Evolutionary conservation across 768 basidiomycete species (phyloP), one percentile per base, ranked within the genome.

Genomic region (Lactifluus piperatus): DNA sequence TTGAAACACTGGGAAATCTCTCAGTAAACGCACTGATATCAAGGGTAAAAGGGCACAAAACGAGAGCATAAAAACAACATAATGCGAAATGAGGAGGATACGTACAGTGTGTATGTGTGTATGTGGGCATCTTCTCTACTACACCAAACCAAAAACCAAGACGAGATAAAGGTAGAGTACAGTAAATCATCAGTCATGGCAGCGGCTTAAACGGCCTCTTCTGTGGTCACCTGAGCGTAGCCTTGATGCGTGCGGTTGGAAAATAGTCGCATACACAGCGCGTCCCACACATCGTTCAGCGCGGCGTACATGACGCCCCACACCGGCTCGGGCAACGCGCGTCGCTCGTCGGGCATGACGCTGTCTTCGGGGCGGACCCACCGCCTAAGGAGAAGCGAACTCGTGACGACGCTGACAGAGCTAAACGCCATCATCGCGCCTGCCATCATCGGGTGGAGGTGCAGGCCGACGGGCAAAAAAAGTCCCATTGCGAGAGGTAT

Each of bases 381-480:
- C 81, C 86, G 84, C 68, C 81, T 86, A 62, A 99, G 77, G 47
- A 88, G 82, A 69, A 98, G 74, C 59, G 91, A 94, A 60, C 90
- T 93, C 27, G 82, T 83, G 16, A 99, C 95, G 52, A 99, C 97
- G 64, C 91, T 94, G 37, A 98, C 95, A 65, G 88, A 91, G 34
- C 91, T 94, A 71, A 93, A 94, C 26, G 97, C 97, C 97, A 99
- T 99, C 27, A 94, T 94, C 3, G 87, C 92, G n/a, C 92, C 95
- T 0, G 97, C 93, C 75, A 94, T 83, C 95, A 98, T 98, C 9
- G 97, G 97, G 66, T 94, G 97, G 69, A 98, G 84, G 71, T 94
- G 91, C 29, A 95, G 64, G 14, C 93, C 93, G 70, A 92, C 81
- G 0, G 97, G 97, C 13, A 98, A 78, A 75, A 99, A 85, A 48